Base-by-base conservation (phyloP, 1,284 basidiomycete species). In the Malassezia brasiliensis region DNA sequence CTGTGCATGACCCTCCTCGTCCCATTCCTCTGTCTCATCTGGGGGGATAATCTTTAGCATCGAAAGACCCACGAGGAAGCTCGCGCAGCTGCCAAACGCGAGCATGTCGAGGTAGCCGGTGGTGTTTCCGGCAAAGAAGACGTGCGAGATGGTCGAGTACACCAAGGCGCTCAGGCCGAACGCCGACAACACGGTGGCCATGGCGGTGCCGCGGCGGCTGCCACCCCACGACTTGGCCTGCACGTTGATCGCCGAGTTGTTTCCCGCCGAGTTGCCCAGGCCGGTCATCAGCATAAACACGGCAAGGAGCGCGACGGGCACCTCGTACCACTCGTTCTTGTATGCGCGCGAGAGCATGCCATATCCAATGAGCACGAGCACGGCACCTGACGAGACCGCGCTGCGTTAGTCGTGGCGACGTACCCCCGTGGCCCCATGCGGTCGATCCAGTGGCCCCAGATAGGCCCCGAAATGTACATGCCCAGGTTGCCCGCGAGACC, bases 121-220 rank as follows among this genome's bases (percentile, higher is more conserved):
- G 0, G 84, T 86, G 63, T 87, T 79, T 0, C 85, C 86, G 0
- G 84, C 82, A 61, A 82, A 88, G 28, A 84, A 64, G 0, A 78
- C 61, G 53, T 86, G 83, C 0, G 84, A 82, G 17, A 87, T 70
- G 0, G 81, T 79, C 20, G 84, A 84, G 76, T 88, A 89, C 55
- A 85, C 77, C 76, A 88, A 88, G 0, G 87, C 87, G 8, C 85
- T 87, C 5, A 89, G 79, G 0, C 87, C 87, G 57, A 87, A 88
- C n/a, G 85, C 87, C 0, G 85, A 85, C 15, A 87, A 77, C 19
- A 88, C 86, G 14, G 86, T 70, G 3, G 83, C 84, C 1, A 84
- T 86, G 0, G 83, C 81, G 0, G 83, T 82, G 1, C 83, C 86
- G 35, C 86, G 79, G 35, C 64, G 52, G 8, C 44, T 51, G 0